phyloP scores from a whole-genome alignment of 2,329 filamentous ascomycete genomes.

The Plectosphaerella sp. region DNA sequence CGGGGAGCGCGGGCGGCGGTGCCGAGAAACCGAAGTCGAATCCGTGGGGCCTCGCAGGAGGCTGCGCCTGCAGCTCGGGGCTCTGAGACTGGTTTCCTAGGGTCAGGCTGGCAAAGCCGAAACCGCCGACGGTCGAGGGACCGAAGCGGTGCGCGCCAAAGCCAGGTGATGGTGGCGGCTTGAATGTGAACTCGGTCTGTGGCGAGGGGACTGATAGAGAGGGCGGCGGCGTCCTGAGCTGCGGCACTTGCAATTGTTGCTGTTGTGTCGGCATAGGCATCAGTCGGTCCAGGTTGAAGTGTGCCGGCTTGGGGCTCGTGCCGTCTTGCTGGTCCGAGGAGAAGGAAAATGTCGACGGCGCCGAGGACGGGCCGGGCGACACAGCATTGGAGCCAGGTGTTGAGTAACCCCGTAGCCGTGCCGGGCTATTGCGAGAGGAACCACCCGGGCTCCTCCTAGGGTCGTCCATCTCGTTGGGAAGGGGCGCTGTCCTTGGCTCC shows the following conservation, averaged over 20 bases:
- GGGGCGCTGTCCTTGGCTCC: slow-evolving; percentile 53
- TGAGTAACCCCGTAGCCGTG: slow-evolving; percentile 47
- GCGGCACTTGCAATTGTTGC: not conserved
- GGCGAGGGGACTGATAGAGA: not conserved
- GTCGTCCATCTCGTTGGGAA: slow-evolving; percentile 50
- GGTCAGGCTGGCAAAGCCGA: slow-evolving; percentile 37
- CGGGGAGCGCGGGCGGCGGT: not conserved
- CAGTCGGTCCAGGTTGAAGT: slow-evolving; percentile 31
- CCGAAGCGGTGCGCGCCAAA: slow-evolving; percentile 36
- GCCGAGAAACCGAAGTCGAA: not conserved
- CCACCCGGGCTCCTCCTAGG: slow-evolving; percentile 32
- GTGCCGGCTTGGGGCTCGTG: slow-evolving; percentile 30
- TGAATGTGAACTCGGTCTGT: slow-evolving; percentile 19
- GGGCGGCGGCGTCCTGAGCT: not conserved
- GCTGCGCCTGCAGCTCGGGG: not conserved
- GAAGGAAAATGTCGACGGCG: slow-evolving; percentile 61
- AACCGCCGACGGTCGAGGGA: slow-evolving; percentile 19
- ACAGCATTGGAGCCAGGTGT: slow-evolving; percentile 45
- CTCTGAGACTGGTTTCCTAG: slow-evolving; percentile 11
- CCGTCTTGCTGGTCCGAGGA: slow-evolving; percentile 33
- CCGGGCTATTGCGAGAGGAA: slow-evolving; percentile 35
- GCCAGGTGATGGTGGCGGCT: slow-evolving; percentile 41
- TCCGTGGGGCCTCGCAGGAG: not conserved
- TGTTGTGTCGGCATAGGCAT: slow-evolving; percentile 25
- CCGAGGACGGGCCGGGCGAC: slow-evolving; percentile 62